Base-by-base conservation (phyloP, 1,139 yeast species). In the Meyerozyma sp. region DNA sequence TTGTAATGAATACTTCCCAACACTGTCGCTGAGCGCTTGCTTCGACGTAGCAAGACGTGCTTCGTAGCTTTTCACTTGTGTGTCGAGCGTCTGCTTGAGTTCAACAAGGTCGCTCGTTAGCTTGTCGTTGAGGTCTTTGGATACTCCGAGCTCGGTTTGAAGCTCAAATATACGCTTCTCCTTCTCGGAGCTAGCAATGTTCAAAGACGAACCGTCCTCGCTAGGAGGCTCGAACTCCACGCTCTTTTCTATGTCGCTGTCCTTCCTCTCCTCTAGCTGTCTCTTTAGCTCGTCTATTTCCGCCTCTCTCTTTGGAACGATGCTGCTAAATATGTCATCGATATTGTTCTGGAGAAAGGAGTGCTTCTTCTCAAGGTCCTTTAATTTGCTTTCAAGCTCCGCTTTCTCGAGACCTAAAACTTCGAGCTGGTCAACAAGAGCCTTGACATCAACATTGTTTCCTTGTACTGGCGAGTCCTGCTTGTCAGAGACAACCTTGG, bases 31-130 rank as follows among this genome's bases (percentile, higher is more conserved):
- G 35, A 55, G 28, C 18, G 68, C 70, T 21, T 57, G 48, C 46
- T 62, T 69, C 14, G 61, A 55, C 1, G 55, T 44, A 2, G 55
- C 47, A 9, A 66, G 43, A 42, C 60, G 61, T n/a, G 52, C 49
- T 36, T 66, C 69, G 40, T 56, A 55, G 13, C 47, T 50, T 40
- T 53, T 59, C 2, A 51, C 47, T 25, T 54, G 46, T 0, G 45
- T 25, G 1, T 62, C 62, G 14, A 55, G 46, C n/a, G 46, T 45
- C 3, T 51, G 49, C 16, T 56, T 54, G 1, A 51, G 35, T 18
- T 50, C 49, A 5, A 37, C 43, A 4, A 63, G 35, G 42, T 62
- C 61, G 13, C 49, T 42, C 1, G 45, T 38, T 8, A 62, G 44
- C 32, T 51, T 49, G 1, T 43, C 28, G 41, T 61, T 62, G 34